Percentiles rank a stretch among this genome's conserved stretches.
phyloP scores from a whole-genome alignment of 225 moss, liverwort and hornwort genomes.

The Thuidium tamariscinum region DNA sequence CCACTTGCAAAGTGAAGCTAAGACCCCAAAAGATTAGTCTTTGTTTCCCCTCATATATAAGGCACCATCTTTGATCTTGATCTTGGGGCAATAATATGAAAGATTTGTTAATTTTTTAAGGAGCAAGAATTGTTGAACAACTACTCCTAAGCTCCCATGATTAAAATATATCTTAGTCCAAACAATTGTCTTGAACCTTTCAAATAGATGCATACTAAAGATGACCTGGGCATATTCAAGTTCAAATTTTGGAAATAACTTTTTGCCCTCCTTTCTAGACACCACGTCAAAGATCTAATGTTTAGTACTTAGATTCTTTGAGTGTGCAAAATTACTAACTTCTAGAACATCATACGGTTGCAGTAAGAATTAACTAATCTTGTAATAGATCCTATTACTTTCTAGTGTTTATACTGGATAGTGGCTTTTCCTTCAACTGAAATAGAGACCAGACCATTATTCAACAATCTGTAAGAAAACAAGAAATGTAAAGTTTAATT shows the following conservation, averaged over 20 bases:
- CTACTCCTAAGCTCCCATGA: not conserved
- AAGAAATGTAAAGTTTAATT: not conserved
- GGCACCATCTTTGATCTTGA: not conserved
- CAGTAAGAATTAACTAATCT: not conserved
- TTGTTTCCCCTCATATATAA: not conserved
- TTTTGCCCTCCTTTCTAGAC: not conserved
- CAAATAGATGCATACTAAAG: not conserved
- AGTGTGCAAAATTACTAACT: not conserved
- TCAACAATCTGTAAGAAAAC: not conserved
- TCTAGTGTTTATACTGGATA: not conserved
- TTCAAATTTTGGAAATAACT: not conserved
- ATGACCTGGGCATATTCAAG: not conserved
- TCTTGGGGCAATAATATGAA: not conserved
- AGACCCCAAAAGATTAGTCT: not conserved
- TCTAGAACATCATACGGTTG: not conserved
- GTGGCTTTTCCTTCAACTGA: not conserved
- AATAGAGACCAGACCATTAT: not conserved
- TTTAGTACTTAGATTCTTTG: not conserved
- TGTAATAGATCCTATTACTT: not conserved
- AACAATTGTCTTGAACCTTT: not conserved
- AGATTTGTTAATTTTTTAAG: not conserved
- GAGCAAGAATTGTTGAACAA: not conserved
- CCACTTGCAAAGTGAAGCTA: too few relatives aligned
- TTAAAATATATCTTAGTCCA: not conserved
- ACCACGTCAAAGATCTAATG: not conserved